Evolutionary conservation across 495 filamentous ascomycete species (phyloP).

Genomic region (Aspergillus cristatus): DNA sequence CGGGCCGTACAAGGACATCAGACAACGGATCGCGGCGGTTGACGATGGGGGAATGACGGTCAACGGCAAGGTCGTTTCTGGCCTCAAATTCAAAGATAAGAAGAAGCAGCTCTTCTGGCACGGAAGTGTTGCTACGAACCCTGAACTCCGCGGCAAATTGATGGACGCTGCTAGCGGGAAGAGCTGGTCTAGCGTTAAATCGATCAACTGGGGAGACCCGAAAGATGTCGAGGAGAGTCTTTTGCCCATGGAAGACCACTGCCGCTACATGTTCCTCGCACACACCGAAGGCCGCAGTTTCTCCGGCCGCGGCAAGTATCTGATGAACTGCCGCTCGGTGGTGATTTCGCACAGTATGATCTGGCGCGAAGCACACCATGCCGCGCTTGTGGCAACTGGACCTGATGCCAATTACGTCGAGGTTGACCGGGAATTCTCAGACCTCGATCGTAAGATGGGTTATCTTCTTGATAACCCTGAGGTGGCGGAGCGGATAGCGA

Average conservation of each 20-base stretch:
- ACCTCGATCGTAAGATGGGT: slow-evolving; percentile 44
- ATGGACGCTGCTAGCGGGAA: slow-evolving; percentile 34
- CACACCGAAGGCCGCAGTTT: slow-evolving; percentile 50
- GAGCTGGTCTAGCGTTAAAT: slow-evolving; percentile 43
- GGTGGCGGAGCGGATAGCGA: slow-evolving; percentile 45
- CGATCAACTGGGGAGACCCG: slow-evolving; percentile 39
- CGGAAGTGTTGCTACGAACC: slow-evolving; percentile 38
- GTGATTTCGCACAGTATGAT: slow-evolving; percentile 36
- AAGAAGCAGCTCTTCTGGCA: slow-evolving; percentile 61
- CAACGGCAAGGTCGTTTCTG: slow-evolving; percentile 10
- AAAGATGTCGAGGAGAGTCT: slow-evolving; percentile 28
- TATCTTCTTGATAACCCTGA: slow-evolving; percentile 39
- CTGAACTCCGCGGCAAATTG: slow-evolving; percentile 34
- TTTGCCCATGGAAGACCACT: slow-evolving; percentile 47
- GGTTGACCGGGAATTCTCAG: slow-evolving; percentile 44
- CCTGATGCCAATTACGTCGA: slow-evolving; percentile 52
- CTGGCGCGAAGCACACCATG: slow-evolving; percentile 36
- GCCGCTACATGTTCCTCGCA: slow-evolving; percentile 48
- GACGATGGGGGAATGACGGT: slow-evolving; percentile 19
- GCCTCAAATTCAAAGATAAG: slow-evolving; percentile 37
- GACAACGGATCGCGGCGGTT: slow-evolving; percentile 26
- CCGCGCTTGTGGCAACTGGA: slow-evolving; percentile 31
- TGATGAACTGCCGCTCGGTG: slow-evolving; percentile 51
- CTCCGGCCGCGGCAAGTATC: slow-evolving; percentile 51
- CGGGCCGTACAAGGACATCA: slow-evolving; percentile 47